Percentiles rank a stretch among this genome's conserved stretches.
Evolutionary conservation across 179 eudicot genomes (phyloP).

Genomic region (Beta lomatogona): DNA sequence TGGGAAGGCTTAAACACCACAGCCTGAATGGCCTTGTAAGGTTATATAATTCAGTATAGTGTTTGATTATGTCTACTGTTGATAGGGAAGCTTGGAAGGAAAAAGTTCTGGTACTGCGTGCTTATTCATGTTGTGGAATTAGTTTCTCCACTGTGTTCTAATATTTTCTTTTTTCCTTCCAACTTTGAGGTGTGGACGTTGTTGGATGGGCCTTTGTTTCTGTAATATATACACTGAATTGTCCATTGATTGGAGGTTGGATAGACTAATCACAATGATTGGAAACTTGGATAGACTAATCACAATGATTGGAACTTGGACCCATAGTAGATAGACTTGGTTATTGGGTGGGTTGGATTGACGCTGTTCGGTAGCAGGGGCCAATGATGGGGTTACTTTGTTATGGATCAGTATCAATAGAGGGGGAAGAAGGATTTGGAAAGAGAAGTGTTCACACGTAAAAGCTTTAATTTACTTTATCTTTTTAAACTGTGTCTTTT

Average conservation of each 20-base stretch:
- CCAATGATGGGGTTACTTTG: too few relatives aligned
- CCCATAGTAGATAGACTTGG: too few relatives aligned
- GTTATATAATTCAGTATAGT: neutral
- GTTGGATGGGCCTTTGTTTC: neutral
- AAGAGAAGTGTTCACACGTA: too few relatives aligned
- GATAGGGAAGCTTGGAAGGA: neutral
- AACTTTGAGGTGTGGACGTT: neutral
- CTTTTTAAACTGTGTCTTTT: too few relatives aligned
- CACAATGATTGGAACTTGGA: neutral
- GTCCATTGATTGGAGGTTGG: too few relatives aligned
- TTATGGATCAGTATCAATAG: too few relatives aligned
- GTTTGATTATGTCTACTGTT: neutral
- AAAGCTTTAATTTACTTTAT: too few relatives aligned
- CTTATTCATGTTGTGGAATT: neutral
- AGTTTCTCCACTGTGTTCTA: conserved; percentile 7
- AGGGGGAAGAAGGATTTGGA: too few relatives aligned
- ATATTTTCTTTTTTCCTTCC: too few relatives aligned
- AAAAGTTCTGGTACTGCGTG: neutral
- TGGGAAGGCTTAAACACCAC: conserved; percentile 14
- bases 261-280: too few relatives aligned
- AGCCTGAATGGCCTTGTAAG: neutral
- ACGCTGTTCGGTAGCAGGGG: too few relatives aligned
- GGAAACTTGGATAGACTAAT: neutral
- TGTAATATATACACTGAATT: neutral
- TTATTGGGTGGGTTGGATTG: too few relatives aligned